Evolutionary conservation across 352 stramenopile species (phyloP).

Genomic region (Globisporangium okanoganense): DNA sequence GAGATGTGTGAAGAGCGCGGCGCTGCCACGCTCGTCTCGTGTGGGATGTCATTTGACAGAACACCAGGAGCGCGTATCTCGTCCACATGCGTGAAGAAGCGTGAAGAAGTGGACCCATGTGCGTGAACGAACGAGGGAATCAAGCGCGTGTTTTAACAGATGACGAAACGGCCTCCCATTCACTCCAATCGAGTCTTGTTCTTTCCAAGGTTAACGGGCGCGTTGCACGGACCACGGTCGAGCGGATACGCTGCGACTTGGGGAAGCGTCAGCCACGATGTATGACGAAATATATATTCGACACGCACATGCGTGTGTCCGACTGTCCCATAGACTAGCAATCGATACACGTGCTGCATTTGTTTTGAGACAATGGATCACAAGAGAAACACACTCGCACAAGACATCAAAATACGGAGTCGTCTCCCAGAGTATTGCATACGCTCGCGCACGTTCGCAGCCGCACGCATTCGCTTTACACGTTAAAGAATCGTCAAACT

Average conservation of each 20-base stretch:
- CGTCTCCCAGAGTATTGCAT: not conserved
- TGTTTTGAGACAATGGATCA: not conserved
- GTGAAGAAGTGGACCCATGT: not conserved
- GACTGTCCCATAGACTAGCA: not conserved
- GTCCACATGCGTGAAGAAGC: not conserved
- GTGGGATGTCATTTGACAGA: not conserved
- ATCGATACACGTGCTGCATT: not conserved
- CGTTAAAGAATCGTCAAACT: not conserved
- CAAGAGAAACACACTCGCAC: not conserved
- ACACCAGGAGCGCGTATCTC: not conserved
- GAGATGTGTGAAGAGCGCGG: conserved; percentile 1
- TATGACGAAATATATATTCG: not conserved
- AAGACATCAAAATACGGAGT: not conserved
- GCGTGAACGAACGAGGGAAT: not conserved
- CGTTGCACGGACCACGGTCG: not conserved
- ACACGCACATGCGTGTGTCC: not conserved
- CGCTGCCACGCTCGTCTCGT: too few relatives aligned
- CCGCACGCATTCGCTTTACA: not conserved
- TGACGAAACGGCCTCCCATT: not conserved
- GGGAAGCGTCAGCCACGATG: not conserved
- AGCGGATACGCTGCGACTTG: not conserved
- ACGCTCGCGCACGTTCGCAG: not conserved
- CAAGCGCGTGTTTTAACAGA: not conserved
- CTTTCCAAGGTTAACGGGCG: not conserved
- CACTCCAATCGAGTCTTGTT: not conserved